These are phyloP conservation scores for Neoarthrinium moseri DNA, from an alignment of 2,329 filamentous ascomycete species.

Conservation along the genomic window DNA sequence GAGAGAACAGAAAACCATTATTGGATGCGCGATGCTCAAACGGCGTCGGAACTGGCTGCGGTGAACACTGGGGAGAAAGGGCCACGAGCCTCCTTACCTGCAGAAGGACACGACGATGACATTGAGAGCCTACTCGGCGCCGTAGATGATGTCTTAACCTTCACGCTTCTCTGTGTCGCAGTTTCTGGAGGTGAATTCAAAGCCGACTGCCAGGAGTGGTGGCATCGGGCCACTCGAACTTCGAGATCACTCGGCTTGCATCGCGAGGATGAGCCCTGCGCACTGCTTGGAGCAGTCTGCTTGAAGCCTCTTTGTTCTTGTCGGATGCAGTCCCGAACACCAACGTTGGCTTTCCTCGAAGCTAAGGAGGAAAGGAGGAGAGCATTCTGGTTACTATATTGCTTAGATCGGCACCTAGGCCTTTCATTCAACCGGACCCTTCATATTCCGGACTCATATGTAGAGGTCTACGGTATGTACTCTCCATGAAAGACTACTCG, in stretches of 20 bases:
- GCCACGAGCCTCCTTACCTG: not conserved
- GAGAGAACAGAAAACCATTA: not conserved
- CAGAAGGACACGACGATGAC: not conserved
- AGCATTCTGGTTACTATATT: not conserved
- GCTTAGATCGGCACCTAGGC: not conserved
- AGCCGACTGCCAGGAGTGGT: not conserved
- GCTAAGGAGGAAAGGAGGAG: not conserved
- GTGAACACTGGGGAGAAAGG: too few species aligned
- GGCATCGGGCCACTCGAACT: not conserved
- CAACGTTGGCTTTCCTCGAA: not conserved
- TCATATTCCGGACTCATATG: not conserved
- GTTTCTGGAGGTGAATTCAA: not conserved
- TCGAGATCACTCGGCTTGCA: not conserved
- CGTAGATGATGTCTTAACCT: constrained; percentile 1
- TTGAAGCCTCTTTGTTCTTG: not conserved
- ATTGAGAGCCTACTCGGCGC: not conserved
- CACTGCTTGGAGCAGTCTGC: not conserved
- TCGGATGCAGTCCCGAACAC: not conserved
- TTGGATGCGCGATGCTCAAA: not conserved
- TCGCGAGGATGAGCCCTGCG: not conserved
- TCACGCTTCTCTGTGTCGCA: not conserved
- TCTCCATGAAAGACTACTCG: not conserved
- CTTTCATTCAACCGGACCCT: not conserved
- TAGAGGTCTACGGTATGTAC: not conserved
- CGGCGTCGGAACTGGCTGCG: not conserved